Conservation (phyloP, 495 filamentous ascomycete species). For the Poronia punctata region DNA sequence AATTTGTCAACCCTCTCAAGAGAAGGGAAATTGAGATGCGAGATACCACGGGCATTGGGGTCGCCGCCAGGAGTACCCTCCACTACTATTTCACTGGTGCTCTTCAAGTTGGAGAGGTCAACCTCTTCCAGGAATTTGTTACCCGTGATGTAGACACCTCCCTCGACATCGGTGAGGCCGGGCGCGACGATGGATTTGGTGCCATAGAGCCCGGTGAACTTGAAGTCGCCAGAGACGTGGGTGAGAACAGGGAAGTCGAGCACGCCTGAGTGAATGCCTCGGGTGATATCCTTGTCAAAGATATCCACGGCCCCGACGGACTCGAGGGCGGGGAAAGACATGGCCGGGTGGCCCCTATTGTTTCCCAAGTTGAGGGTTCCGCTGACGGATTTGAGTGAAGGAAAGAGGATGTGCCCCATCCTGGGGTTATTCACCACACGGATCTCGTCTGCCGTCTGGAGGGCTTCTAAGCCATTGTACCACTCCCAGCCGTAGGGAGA, state of each 20-base stretch:
- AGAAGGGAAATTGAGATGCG: neutral
- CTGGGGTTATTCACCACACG: constrained; percentile 1
- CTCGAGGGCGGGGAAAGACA: constrained; percentile 2
- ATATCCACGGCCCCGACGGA: constrained; percentile 1
- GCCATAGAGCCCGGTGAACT: neutral
- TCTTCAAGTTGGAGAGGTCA: neutral
- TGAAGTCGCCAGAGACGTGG: constrained; percentile 6
- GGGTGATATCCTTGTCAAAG: neutral
- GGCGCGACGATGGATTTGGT: neutral
- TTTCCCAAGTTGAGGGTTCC: neutral
- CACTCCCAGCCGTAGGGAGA: neutral
- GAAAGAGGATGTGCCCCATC: constrained; percentile 2
- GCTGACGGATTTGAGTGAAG: neutral
- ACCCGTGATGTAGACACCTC: neutral
- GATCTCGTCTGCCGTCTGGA: constrained; percentile 1
- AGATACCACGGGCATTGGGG: neutral
- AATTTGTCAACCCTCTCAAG: constrained; percentile 3
- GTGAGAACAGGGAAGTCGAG: neutral
- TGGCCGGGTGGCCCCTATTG: neutral
- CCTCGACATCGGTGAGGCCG: constrained; percentile 1
- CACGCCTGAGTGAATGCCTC: neutral
- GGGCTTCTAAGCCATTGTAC: neutral
- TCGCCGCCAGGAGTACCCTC: neutral
- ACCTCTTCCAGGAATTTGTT: neutral
- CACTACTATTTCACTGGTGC: neutral